Conservation (phyloP, 176 grass and related monocot genomes). For the Rhynchospora tenuis region DNA sequence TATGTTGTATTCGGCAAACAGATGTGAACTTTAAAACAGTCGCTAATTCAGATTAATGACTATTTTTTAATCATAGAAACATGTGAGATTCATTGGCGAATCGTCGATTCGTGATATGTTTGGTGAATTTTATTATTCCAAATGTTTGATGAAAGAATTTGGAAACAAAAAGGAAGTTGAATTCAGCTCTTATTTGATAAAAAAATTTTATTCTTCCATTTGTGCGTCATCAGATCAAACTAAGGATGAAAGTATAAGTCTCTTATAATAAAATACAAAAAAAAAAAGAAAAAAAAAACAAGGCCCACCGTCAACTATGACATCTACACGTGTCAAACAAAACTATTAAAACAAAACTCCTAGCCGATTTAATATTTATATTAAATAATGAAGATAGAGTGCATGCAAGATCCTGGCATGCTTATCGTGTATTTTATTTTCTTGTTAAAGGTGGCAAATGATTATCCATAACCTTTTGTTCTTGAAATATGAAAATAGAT, state of each 20-base stretch:
- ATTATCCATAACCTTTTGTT: background rate
- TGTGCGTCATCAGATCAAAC: background rate
- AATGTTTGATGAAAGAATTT: no score
- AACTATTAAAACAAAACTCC: background rate
- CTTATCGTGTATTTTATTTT: background rate
- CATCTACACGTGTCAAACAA: background rate
- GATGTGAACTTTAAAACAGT: no score
- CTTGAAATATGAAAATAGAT: background rate
- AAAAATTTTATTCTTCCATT: background rate
- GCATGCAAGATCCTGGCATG: background rate
- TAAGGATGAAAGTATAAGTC: background rate
- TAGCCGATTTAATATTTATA: background rate
- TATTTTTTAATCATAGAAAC: no score
- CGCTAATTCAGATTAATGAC: no score
- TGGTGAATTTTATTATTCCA: no score
- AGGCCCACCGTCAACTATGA: background rate
- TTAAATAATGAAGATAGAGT: background rate
- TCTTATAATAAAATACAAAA: background rate
- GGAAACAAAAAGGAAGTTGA: background rate
- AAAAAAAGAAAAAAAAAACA: background rate
- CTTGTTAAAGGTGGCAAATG: background rate
- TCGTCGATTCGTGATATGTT: no score
- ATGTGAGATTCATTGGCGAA: no score
- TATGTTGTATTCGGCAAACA: no score
- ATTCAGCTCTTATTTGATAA: background rate